Evolutionary conservation across 2,329 filamentous ascomycete species (phyloP).

Genomic region (Ascochyta viciae-villosae): DNA sequence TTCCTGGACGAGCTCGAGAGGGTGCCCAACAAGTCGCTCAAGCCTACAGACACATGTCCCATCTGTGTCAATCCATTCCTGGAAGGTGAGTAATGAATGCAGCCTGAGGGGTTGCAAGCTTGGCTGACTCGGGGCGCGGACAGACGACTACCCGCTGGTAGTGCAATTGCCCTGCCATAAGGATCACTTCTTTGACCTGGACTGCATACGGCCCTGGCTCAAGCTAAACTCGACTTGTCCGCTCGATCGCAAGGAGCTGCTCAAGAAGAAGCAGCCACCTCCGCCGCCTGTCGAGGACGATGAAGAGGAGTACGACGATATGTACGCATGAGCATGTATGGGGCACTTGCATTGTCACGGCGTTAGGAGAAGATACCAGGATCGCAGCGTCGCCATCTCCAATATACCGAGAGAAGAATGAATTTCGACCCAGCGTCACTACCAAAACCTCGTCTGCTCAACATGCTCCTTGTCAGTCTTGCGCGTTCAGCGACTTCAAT

Average conservation of each 20-base stretch:
- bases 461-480: too few relatives aligned
- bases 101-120: not conserved
- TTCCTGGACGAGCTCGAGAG: conserved; percentile 68
- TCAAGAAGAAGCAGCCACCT: conserved; percentile 58
- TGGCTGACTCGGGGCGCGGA: conserved; percentile 27
- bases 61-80: conserved; percentile 68
- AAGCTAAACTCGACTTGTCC: conserved; percentile 70
- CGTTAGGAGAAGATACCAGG: not conserved
- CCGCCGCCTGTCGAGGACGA: conserved; percentile 58
- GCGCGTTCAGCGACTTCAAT: not conserved
- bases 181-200: conserved; percentile 68
- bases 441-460: not conserved
- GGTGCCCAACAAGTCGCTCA: conserved; percentile 63
- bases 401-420: not conserved
- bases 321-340: conserved; percentile 52
- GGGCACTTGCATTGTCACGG: not conserved
- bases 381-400: not conserved
- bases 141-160: conserved; percentile 67
- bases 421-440: too few relatives aligned
- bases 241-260: conserved; percentile 65
- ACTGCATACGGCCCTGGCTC: conserved; percentile 70
- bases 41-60: conserved; percentile 61
- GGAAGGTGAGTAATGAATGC: conserved; percentile 54
- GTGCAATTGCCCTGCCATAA: conserved; percentile 68
- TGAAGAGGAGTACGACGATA: conserved; percentile 60